Conservation (phyloP, 768 basidiomycete species). For the Daedaleopsis nitida region DNA sequence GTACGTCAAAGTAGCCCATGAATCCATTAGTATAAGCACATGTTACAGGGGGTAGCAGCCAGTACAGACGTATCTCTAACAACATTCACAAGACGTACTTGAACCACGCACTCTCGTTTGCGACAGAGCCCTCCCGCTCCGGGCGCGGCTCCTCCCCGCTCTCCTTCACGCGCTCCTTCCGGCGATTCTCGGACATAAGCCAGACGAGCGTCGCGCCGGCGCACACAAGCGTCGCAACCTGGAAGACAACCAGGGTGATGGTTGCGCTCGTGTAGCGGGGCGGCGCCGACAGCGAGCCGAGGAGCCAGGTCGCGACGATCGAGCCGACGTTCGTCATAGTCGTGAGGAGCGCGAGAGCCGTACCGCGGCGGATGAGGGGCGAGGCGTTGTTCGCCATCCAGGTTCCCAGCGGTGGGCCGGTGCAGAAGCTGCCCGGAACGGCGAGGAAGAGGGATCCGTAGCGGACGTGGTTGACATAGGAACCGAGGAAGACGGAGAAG, state of each 20-base stretch:
- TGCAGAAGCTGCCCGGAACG: constrained; percentile 53
- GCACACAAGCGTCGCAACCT: constrained; percentile 35
- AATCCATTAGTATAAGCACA: no score
- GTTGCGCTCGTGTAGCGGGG: constrained; percentile 55
- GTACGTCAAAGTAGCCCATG: no score
- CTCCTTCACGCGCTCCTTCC: constrained; percentile 6
- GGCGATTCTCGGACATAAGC: constrained; percentile 2
- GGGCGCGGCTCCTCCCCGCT: neutral
- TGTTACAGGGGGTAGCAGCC: no score
- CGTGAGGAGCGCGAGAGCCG: constrained; percentile 57
- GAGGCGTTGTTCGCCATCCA: constrained; percentile 67
- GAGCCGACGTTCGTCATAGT: constrained; percentile 62
- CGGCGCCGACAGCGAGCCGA: constrained; percentile 50
- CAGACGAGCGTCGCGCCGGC: neutral
- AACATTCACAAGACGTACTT: constrained; percentile 10
- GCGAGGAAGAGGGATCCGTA: constrained; percentile 61
- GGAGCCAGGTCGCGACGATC: constrained; percentile 62
- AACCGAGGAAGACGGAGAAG: constrained; percentile 56
- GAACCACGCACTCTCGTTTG: constrained; percentile 15
- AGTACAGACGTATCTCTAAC: neutral
- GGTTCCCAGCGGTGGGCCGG: constrained; percentile 53
- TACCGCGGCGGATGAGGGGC: constrained; percentile 58
- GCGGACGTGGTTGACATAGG: constrained; percentile 40
- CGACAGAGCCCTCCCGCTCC: neutral
- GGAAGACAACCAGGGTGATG: constrained; percentile 36